Evolutionary conservation across 2,329 filamentous ascomycete genomes (phyloP).

Genomic region (Apiospora malaysiana): DNA sequence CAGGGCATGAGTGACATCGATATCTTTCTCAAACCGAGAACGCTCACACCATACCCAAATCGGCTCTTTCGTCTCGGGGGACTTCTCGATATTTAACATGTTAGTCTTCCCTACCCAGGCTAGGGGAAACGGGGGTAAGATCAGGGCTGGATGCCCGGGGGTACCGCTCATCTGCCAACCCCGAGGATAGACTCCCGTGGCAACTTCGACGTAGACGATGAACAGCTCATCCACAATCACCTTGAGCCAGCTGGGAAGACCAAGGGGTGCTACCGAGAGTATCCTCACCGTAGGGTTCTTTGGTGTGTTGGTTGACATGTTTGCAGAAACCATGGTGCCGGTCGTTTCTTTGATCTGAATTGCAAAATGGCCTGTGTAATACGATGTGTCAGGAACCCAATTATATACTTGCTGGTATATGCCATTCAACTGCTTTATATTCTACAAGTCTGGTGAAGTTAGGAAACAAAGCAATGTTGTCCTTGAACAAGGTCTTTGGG

Average conservation of each 20-base stretch:
- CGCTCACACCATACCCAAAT: not conserved
- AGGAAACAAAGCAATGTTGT: not conserved
- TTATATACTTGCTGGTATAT: not conserved
- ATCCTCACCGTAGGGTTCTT: not conserved
- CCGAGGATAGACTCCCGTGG: not conserved
- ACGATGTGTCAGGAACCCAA: not conserved
- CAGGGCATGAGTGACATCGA: not conserved
- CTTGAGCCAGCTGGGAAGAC: not conserved
- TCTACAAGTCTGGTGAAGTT: not conserved
- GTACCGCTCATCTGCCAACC: not conserved
- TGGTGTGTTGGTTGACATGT: not conserved
- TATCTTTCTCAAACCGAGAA: not conserved
- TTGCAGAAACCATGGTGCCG: not conserved
- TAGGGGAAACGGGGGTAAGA: not conserved
- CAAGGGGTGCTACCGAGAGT: not conserved
- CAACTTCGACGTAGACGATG: not conserved
- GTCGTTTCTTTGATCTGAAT: not conserved
- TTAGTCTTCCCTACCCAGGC: not conserved
- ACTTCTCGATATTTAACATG: not conserved
- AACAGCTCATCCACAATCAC: not conserved
- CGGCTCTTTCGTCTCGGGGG: not conserved
- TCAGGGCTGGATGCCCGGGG: not conserved
- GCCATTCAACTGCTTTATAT: not conserved
- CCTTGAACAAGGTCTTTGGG: not conserved
- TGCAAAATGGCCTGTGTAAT: not conserved